Evolutionary conservation across 78 protist species (phyloP).

Genomic region (slime mould (Dictyostelium discoideum)): DNA sequence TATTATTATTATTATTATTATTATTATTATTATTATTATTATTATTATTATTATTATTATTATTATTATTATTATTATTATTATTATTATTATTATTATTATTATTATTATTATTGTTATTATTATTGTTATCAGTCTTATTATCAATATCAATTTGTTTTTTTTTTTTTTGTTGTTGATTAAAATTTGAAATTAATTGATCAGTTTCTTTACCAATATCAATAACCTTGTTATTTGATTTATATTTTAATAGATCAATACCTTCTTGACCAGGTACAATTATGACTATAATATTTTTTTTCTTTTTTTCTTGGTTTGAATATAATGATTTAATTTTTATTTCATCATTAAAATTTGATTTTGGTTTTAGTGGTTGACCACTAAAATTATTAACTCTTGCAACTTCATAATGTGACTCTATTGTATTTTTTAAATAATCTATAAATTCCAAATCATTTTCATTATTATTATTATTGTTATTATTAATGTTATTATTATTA

Average conservation of each 20-base stretch:
- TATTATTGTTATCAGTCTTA: neutral
- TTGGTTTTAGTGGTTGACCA: neutral
- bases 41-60: conserved; percentile 3
- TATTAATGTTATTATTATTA: neutral
- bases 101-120: neutral
- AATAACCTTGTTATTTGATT: neutral
- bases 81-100: neutral
- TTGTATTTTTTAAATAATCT: neutral
- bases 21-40: neutral
- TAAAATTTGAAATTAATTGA: neutral
- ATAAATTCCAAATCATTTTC: neutral
- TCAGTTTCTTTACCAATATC: conserved; percentile 10
- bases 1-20: neutral
- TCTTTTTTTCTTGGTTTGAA: neutral
- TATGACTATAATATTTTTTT: conserved; percentile 1
- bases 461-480: neutral
- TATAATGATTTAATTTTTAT: neutral
- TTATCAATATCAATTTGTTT: neutral
- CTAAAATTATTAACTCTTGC: neutral
- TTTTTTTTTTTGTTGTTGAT: neutral
- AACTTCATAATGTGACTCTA: conserved; percentile 16
- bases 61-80: conserved; percentile 3
- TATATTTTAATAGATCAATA: neutral
- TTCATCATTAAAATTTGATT: neutral
- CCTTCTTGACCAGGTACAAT: conserved; percentile 26